These are phyloP conservation scores for Plasmopara halstedii DNA, from an alignment of 352 stramenopile species.

Conservation along the genomic window DNA sequence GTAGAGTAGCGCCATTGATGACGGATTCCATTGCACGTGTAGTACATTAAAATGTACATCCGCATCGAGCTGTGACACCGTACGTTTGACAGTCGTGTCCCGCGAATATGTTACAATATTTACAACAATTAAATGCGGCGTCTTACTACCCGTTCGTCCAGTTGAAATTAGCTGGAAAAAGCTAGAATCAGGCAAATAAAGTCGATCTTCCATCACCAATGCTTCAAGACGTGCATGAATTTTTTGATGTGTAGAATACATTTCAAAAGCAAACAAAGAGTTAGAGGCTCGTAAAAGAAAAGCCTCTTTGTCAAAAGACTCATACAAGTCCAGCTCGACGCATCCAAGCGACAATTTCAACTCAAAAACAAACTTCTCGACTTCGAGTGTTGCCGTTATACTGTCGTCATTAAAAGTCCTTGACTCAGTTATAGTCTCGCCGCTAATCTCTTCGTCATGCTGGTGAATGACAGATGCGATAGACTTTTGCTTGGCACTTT, in stretches of 20 bases:
- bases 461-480: constrained; percentile 19
- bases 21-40: constrained; percentile 80
- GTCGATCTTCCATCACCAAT: constrained; percentile 62
- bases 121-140: constrained; percentile 37
- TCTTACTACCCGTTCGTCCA: constrained; percentile 19
- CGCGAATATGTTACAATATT: constrained; percentile 37
- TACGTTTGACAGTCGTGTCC: background rate
- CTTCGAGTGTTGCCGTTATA: background rate
- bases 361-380: constrained; percentile 43
- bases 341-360: constrained; percentile 43
- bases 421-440: constrained; percentile 10
- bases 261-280: constrained; percentile 36
- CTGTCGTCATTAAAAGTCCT: constrained; percentile 6
- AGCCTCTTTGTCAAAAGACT: constrained; percentile 36
- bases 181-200: constrained; percentile 37
- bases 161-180: constrained; percentile 70
- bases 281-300: constrained; percentile 41
- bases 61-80: constrained; percentile 32
- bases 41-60: constrained; percentile 63
- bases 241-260: constrained; percentile 40
- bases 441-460: constrained; percentile 6
- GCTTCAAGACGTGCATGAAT: constrained; percentile 45
- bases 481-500: constrained; percentile 15
- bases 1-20: constrained; percentile 68
- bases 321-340: constrained; percentile 46